phyloP scores from a whole-genome alignment of 1,284 basidiomycete species.

The Fomitopsis palustris region DNA sequence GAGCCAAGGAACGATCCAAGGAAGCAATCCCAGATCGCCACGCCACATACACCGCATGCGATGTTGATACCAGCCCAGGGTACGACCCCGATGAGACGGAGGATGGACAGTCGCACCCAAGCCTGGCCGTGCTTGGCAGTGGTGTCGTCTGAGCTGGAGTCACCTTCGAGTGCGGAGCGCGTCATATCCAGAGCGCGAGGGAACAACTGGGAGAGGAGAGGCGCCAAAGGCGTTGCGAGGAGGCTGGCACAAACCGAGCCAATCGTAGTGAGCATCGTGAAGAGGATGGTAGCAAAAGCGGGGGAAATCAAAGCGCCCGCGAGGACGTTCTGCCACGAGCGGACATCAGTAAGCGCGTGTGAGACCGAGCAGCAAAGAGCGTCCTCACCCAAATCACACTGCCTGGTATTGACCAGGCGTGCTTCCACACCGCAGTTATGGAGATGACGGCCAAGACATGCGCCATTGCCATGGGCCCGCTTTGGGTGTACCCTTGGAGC shows the following conservation, averaged over 20 bases:
- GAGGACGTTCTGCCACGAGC: conserved; percentile 70
- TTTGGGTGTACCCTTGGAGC: conserved; percentile 72
- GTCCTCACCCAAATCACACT: conserved; percentile 80
- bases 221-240: conserved; percentile 80
- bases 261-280: conserved; percentile 79
- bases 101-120: conserved; percentile 82
- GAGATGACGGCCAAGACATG: conserved; percentile 82
- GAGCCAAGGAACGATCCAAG: conserved; percentile 79
- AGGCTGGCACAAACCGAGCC: conserved; percentile 81
- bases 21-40: conserved; percentile 70
- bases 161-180: conserved; percentile 61
- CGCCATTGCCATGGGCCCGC: conserved; percentile 53
- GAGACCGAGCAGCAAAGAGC: conserved; percentile 13
- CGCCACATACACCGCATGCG: conserved; percentile 86
- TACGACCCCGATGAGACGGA: conserved; percentile 86
- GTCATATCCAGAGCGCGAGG: conserved; percentile 84
- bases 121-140: conserved; percentile 37
- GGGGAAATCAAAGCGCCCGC: conserved; percentile 84
- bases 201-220: conserved; percentile 75
- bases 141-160: conserved; percentile 23
- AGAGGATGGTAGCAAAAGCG: conserved; percentile 69
- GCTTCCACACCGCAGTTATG: conserved; percentile 88
- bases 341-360: conserved; percentile 15
- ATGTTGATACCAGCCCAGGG: conserved; percentile 96
- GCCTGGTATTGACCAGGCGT: conserved; percentile 91